These are phyloP conservation scores for Wallacemonas rigidus DNA, from an alignment of 208 protist genomes.

Conservation along the genomic window DNA sequence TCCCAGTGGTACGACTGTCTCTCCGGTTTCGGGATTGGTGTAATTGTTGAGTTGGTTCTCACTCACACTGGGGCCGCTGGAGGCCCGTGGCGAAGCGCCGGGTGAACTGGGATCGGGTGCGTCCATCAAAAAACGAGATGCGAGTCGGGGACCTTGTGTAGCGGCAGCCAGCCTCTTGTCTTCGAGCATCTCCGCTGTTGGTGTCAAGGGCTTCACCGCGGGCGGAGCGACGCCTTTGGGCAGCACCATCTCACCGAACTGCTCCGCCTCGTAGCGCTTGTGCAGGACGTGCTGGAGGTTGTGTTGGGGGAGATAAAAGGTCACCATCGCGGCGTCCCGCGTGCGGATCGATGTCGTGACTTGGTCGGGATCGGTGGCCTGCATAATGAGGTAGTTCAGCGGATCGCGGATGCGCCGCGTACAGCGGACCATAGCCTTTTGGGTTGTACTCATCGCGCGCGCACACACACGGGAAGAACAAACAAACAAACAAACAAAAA, in stretches of 20 bases:
- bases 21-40: constrained; percentile 34
- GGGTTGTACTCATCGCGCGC: constrained; percentile 1
- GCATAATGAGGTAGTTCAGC: constrained; percentile 83
- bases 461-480: not conserved
- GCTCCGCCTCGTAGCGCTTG: constrained; percentile 79
- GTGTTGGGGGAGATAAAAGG: constrained; percentile 72
- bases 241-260: constrained; percentile 72
- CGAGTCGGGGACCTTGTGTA: constrained; percentile 26
- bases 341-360: constrained; percentile 65
- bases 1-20: constrained; percentile 60
- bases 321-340: constrained; percentile 71
- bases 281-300: constrained; percentile 73
- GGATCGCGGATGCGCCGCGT: constrained; percentile 78
- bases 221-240: constrained; percentile 40
- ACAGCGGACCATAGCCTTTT: constrained; percentile 53
- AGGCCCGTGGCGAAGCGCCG: not conserved
- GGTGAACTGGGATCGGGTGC: constrained; percentile 25
- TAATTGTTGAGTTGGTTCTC: constrained; percentile 49
- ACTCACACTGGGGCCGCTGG: constrained; percentile 3
- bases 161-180: constrained; percentile 23
- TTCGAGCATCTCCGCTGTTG: constrained; percentile 37
- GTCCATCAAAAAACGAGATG: constrained; percentile 32
- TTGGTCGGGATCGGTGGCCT: constrained; percentile 70
- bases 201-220: constrained; percentile 34
- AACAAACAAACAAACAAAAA: not conserved